phyloP scores from a whole-genome alignment of 2,329 filamentous ascomycete species.

The Keithomyces neogunnii region DNA sequence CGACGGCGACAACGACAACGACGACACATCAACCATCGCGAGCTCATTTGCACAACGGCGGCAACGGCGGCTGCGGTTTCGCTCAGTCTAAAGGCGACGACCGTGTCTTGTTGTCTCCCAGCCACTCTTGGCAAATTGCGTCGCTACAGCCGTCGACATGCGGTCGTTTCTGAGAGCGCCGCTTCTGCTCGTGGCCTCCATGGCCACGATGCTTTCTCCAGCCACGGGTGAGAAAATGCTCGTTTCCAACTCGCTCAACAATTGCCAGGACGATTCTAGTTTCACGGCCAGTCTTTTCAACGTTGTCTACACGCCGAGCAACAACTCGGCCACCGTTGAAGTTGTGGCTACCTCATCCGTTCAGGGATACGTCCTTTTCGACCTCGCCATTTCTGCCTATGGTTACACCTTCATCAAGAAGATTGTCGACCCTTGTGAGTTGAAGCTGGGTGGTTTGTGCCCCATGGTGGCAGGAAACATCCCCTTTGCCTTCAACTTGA shows the following conservation, averaged over 20 bases:
- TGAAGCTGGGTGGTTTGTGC: slow-evolving; percentile 66
- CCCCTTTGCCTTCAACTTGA: slow-evolving; percentile 62
- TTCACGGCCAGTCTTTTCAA: slow-evolving; percentile 88
- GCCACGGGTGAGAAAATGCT: slow-evolving; percentile 59
- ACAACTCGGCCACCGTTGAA: slow-evolving; percentile 63
- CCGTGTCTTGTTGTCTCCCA: too few relatives aligned
- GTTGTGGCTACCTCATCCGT: slow-evolving; percentile 77
- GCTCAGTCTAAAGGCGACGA: too few relatives aligned
- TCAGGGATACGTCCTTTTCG: slow-evolving; percentile 71
- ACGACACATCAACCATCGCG: background rate
- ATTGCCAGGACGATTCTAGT: slow-evolving; percentile 74
- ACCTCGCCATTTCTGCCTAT: slow-evolving; percentile 71
- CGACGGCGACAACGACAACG: background rate
- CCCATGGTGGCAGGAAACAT: slow-evolving; percentile 85
- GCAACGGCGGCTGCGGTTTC: too few relatives aligned
- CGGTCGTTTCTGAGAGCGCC: slow-evolving; percentile 37
- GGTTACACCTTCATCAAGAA: slow-evolving; percentile 64
- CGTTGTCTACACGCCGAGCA: slow-evolving; percentile 68
- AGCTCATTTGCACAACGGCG: too few relatives aligned
- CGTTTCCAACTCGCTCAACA: slow-evolving; percentile 73
- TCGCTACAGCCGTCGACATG: slow-evolving; percentile 27
- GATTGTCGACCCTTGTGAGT: slow-evolving; percentile 67
- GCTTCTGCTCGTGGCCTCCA: slow-evolving; percentile 35
- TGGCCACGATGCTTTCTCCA: slow-evolving; percentile 35
- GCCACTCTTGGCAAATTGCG: too few relatives aligned